phyloP scores from a whole-genome alignment of 768 basidiomycete species.

The Lactarius hatsudake region DNA sequence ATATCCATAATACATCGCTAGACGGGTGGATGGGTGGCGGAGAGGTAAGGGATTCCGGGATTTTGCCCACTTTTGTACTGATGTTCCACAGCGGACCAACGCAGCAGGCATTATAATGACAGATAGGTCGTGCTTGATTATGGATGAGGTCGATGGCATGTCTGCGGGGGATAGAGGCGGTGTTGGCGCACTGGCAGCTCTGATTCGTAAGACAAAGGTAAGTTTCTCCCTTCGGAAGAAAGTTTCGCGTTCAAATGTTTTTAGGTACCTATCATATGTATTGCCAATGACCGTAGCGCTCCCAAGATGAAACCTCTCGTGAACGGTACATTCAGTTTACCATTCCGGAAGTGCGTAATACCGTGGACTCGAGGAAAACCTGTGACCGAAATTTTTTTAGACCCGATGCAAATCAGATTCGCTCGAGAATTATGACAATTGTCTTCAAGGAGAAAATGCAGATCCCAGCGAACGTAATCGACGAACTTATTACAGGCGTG shows the following conservation, averaged over 20 bases:
- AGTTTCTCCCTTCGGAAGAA: background rate
- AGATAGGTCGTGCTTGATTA: constrained; percentile 83
- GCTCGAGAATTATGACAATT: constrained; percentile 86
- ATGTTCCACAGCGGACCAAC: constrained; percentile 49
- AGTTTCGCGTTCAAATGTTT: background rate
- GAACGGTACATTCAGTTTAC: constrained; percentile 65
- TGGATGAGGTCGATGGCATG: constrained; percentile 99
- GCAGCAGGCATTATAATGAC: constrained; percentile 72
- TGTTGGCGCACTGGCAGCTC: constrained; percentile 84
- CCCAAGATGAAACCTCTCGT: constrained; percentile 89
- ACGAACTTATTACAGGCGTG: constrained; percentile 83
- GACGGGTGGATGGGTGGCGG: constrained; percentile 78
- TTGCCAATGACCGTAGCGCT: constrained; percentile 86
- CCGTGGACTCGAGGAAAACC: background rate
- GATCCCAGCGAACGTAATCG: constrained; percentile 85
- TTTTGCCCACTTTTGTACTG: background rate
- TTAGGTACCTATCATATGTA: constrained; percentile 95
- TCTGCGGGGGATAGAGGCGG: constrained; percentile 96
- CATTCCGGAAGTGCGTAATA: constrained; percentile 68
- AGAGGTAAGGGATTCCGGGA: constrained; percentile 37
- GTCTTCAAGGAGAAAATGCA: constrained; percentile 93
- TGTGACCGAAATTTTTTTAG: constrained; percentile 39
- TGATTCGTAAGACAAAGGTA: constrained; percentile 93
- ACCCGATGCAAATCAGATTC: constrained; percentile 70
- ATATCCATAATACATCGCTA: constrained; percentile 83